Evolutionary conservation across 441 rosid species (phyloP).

Genomic region (Daphne laureola): DNA sequence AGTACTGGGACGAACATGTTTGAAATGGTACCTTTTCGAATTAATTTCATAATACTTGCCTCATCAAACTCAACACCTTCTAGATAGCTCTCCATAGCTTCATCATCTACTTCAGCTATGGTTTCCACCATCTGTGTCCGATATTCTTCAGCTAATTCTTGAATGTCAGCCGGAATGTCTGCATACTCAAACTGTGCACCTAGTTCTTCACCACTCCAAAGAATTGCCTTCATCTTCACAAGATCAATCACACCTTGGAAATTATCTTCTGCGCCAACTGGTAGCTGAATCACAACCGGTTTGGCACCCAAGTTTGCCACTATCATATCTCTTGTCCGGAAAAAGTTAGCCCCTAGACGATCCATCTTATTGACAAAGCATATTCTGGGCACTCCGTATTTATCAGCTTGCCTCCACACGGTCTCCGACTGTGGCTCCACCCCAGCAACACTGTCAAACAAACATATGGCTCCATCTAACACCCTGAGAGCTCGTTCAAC

Average conservation of each 20-base stretch:
- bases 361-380: constrained; percentile 98
- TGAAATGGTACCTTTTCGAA: constrained; percentile 70
- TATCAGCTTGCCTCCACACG: constrained; percentile 99
- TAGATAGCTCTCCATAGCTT: constrained; percentile 81
- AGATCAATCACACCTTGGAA: constrained; percentile 84
- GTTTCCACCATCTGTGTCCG: constrained; percentile 58
- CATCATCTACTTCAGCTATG: constrained; percentile 79
- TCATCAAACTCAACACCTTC: constrained; percentile 92
- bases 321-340: constrained; percentile 88
- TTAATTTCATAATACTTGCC: constrained; percentile 55
- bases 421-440: constrained; percentile 99
- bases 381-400: constrained; percentile 90
- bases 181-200: constrained; percentile 81
- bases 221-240: constrained; percentile 74
- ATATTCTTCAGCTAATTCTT: constrained; percentile 70
- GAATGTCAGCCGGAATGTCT: constrained; percentile 78
- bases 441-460: constrained; percentile 98
- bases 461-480: constrained; percentile 88
- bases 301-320: constrained; percentile 90
- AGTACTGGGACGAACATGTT: constrained; percentile 75
- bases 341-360: constrained; percentile 92
- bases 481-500: constrained; percentile 95
- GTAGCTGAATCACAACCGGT: constrained; percentile 86
- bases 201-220: constrained; percentile 95
- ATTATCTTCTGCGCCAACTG: constrained; percentile 78